Conservation (phyloP, 2,329 filamentous ascomycete species). For the Cladosporium sphaerospermum region DNA sequence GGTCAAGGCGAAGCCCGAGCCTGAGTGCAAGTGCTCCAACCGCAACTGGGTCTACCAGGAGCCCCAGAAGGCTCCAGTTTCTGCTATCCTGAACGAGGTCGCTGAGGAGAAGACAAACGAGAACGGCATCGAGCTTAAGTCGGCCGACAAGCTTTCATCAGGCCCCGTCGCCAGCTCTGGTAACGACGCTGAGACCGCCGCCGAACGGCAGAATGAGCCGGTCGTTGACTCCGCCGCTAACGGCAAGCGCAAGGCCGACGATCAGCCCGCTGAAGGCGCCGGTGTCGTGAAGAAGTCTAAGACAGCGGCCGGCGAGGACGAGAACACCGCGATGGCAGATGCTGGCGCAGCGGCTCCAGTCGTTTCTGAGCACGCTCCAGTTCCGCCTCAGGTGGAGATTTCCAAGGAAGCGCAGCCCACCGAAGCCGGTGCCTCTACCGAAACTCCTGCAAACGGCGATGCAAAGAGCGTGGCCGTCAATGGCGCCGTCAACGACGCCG, state of each 20-base stretch:
- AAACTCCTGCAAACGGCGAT: neutral
- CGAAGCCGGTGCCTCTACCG: slow-evolving; percentile 9
- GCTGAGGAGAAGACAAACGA: slow-evolving; percentile 9
- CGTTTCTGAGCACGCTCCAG: neutral
- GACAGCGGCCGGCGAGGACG: slow-evolving; percentile 7
- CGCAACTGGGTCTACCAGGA: slow-evolving; percentile 26
- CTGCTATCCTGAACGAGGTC: slow-evolving; percentile 38
- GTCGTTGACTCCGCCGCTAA: slow-evolving; percentile 1
- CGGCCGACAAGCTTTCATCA: slow-evolving; percentile 11
- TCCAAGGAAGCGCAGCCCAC: slow-evolving; percentile 1
- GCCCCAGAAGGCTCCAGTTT: slow-evolving; percentile 20
- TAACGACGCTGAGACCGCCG: slow-evolving; percentile 7
- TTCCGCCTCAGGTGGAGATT: neutral
- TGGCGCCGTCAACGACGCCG: slow-evolving; percentile 6
- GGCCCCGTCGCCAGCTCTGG: slow-evolving; percentile 9
- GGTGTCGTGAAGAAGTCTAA: slow-evolving; percentile 10
- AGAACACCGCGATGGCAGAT: slow-evolving; percentile 13
- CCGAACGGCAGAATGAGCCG: slow-evolving; percentile 15
- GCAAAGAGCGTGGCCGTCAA: slow-evolving; percentile 5
- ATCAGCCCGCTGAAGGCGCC: slow-evolving; percentile 10
- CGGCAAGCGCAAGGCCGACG: slow-evolving; percentile 12
- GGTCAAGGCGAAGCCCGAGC: slow-evolving; percentile 70
- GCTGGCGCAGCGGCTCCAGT: slow-evolving; percentile 14
- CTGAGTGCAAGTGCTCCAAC: slow-evolving; percentile 41
- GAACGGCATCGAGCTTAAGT: slow-evolving; percentile 6